Percentiles rank a stretch among this genome's conserved stretches.
phyloP scores from a whole-genome alignment of 495 filamentous ascomycete genomes.

The Penicillium macrosclerotiorum region DNA sequence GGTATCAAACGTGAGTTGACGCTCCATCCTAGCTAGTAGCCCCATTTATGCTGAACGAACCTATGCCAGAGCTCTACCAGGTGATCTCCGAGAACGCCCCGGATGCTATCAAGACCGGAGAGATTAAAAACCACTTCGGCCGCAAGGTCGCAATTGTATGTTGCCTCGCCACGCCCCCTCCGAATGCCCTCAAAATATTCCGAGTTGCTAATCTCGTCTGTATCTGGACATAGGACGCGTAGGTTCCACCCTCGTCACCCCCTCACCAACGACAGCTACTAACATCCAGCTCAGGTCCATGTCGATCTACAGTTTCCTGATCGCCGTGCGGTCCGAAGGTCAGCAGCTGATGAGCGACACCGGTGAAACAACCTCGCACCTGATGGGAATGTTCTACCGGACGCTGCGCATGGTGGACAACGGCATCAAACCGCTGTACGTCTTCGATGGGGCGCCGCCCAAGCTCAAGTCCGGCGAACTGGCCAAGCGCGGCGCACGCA shows the following conservation, averaged over 20 bases:
- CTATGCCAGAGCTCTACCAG: slow-evolving; percentile 67
- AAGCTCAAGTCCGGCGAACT: slow-evolving; percentile 96
- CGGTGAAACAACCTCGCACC: slow-evolving; percentile 93
- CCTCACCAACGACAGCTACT: slow-evolving; percentile 9
- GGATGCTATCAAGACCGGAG: slow-evolving; percentile 89
- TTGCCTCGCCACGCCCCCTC: slow-evolving; percentile 5
- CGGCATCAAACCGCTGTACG: slow-evolving; percentile 96
- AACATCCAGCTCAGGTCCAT: slow-evolving; percentile 71
- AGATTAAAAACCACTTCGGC: slow-evolving; percentile 98
- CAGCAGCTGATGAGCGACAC: slow-evolving; percentile 92
- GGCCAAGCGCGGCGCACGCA: slow-evolving; percentile 88
- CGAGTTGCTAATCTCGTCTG: slow-evolving; percentile 14
- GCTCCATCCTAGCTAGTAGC: not conserved
- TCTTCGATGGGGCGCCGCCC: slow-evolving; percentile 94
- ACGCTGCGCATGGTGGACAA: slow-evolving; percentile 98
- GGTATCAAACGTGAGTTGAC: slow-evolving; percentile 73
- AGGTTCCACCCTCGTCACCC: slow-evolving; percentile 33
- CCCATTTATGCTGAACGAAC: slow-evolving; percentile 8
- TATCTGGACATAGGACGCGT: slow-evolving; percentile 70
- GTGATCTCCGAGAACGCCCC: slow-evolving; percentile 91
- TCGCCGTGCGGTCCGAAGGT: slow-evolving; percentile 93
- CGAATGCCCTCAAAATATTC: not conserved
- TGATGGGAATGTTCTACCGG: slow-evolving; percentile 99
- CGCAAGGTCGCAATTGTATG: slow-evolving; percentile 94
- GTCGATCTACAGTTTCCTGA: slow-evolving; percentile 98